Evolutionary conservation across 768 basidiomycete species (phyloP).

Genomic region (Floccularia luteovirens): DNA sequence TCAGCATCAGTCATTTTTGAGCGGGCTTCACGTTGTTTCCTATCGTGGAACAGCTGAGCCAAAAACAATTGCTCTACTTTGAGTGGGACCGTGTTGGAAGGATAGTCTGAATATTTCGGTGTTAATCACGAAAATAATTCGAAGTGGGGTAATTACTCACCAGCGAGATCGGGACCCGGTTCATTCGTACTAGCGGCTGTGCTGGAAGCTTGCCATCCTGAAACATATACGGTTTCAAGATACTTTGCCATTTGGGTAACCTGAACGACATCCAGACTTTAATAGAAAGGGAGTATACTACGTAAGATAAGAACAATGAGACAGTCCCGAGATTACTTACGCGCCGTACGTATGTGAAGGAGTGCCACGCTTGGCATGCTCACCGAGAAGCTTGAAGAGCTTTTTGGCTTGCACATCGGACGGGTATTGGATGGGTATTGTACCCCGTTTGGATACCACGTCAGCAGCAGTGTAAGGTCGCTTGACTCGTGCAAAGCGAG

Average conservation of each 20-base stretch:
- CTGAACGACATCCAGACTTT: conserved; percentile 95
- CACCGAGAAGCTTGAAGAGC: conserved; percentile 64
- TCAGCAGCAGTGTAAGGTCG: conserved; percentile 92
- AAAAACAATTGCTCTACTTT: conserved; percentile 98
- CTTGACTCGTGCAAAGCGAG: conserved; percentile 80
- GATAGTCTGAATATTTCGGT: conserved; percentile 60
- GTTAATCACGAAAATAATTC: background rate
- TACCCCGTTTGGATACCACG: conserved; percentile 92
- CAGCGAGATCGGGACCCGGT: conserved; percentile 97
- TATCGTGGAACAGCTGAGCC: conserved; percentile 98
- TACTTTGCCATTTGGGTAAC: conserved; percentile 99
- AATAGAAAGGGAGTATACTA: conserved; percentile 2
- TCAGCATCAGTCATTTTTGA: conserved; percentile 63
- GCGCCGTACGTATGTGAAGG: conserved; percentile 97
- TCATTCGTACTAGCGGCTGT: conserved; percentile 93
- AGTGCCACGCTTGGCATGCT: conserved; percentile 71
- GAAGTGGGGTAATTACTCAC: conserved; percentile 28
- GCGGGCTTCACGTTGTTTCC: conserved; percentile 86
- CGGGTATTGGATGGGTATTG: conserved; percentile 78
- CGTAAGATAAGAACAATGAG: background rate
- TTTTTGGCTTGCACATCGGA: conserved; percentile 84
- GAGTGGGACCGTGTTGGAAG: conserved; percentile 97
- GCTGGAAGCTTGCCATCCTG: conserved; percentile 92
- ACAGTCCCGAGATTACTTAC: conserved; percentile 54
- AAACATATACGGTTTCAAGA: conserved; percentile 97